Evolutionary conservation across 1,139 yeast species (phyloP).

Genomic region (Kodamaea derodonti): DNA sequence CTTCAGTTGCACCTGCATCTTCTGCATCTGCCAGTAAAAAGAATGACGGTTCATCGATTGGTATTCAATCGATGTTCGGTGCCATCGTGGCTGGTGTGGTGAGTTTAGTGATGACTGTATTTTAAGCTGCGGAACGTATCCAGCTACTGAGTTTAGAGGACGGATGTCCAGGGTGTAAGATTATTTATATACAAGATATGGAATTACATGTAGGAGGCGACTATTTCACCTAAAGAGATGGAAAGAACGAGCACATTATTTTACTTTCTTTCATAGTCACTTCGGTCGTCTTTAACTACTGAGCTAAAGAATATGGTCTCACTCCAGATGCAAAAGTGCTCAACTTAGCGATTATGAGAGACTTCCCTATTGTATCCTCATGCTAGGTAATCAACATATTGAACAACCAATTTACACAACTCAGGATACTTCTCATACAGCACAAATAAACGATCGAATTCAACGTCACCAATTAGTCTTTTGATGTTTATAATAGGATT

Average conservation of each 20-base stretch:
- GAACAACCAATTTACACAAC: constrained; percentile 7
- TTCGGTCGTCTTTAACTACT: too few species aligned
- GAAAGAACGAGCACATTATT: too few species aligned
- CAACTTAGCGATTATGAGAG: too few species aligned
- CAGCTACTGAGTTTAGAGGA: too few species aligned
- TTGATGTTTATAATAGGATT: constrained; percentile 5
- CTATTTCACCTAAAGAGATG: too few species aligned
- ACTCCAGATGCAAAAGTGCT: too few species aligned
- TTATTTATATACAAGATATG: too few species aligned
- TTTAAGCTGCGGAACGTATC: constrained; percentile 9
- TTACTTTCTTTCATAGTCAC: too few species aligned
- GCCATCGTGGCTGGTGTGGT: constrained; percentile 14
- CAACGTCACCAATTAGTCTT: background rate
- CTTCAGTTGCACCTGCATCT: constrained; percentile 20
- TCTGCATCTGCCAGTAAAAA: constrained; percentile 20
- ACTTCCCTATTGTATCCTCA: too few species aligned
- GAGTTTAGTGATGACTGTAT: constrained; percentile 16
- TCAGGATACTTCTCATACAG: constrained; percentile 8
- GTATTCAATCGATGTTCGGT: constrained; percentile 15
- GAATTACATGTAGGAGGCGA: too few species aligned
- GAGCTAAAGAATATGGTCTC: too few species aligned
- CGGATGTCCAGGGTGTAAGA: too few species aligned
- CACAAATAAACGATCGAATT: constrained; percentile 4
- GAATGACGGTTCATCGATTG: constrained; percentile 16
- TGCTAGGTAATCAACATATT: constrained; percentile 7